Percentiles rank a stretch among this genome's conserved stretches.
These are phyloP conservation scores for Fusarium pseudocircinatum DNA, from an alignment of 2,329 filamentous ascomycete species.

Conservation along the genomic window DNA sequence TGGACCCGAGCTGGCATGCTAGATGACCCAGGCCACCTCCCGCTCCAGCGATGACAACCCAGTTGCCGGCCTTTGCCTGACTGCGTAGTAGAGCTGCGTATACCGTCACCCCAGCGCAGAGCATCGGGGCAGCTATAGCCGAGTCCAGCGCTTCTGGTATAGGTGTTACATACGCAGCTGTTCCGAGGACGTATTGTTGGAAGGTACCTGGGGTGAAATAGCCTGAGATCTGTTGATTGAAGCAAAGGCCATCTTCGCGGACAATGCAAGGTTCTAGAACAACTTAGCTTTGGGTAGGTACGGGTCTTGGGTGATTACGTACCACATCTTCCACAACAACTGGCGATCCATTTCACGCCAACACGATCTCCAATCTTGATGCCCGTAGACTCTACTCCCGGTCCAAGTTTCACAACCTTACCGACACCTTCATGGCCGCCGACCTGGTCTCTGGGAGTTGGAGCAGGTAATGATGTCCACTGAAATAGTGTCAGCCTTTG, in stretches of 20 bases:
- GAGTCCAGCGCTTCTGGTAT: neutral
- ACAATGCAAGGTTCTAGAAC: neutral
- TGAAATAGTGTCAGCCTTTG: neutral
- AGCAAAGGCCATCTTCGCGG: neutral
- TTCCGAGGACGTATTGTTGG: neutral
- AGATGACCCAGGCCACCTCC: neutral
- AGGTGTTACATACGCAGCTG: neutral
- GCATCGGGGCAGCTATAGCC: neutral
- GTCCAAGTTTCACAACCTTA: accelerated
- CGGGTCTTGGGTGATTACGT: accelerated
- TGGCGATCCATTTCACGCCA: neutral
- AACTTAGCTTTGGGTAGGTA: accelerated
- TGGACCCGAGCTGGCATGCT: accelerated
- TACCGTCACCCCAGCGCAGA: neutral
- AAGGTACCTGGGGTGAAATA: neutral
- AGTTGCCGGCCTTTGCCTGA: neutral
- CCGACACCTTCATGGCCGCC: neutral
- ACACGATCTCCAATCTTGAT: neutral
- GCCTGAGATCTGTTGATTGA: neutral
- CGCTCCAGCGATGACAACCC: neutral
- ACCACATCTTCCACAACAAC: neutral
- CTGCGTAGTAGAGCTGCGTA: neutral
- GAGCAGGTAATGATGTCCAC: neutral
- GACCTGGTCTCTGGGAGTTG: neutral
- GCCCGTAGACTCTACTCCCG: neutral